Conservation (phyloP, 225 moss, liverwort and hornwort genomes). For the Bryum argenteum region DNA sequence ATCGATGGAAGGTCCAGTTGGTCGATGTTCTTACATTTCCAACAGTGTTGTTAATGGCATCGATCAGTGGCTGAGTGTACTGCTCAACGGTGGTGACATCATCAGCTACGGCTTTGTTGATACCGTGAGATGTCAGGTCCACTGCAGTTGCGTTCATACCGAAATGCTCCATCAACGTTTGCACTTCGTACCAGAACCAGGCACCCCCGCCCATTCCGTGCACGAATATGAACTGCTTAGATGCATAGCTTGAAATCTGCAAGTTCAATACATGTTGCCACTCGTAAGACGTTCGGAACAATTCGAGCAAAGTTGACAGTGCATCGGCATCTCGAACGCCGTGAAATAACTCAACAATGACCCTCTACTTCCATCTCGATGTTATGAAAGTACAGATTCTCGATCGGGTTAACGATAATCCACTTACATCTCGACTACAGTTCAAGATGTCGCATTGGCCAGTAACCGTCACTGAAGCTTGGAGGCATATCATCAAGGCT, state of each 20-base stretch:
- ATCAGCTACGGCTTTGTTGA: conserved; percentile 36
- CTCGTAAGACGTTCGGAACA: too few relatives aligned
- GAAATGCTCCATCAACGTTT: conserved; percentile 17
- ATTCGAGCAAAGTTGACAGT: too few relatives aligned
- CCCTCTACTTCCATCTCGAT: too few relatives aligned
- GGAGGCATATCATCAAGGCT: conserved; percentile 20
- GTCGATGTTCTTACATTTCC: conserved; percentile 16
- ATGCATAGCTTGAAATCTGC: conserved; percentile 13
- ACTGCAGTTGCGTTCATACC: conserved; percentile 35
- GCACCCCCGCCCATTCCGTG: conserved; percentile 54
- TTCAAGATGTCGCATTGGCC: not conserved
- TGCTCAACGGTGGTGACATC: conserved; percentile 36
- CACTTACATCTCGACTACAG: conserved; percentile 25
- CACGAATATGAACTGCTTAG: conserved; percentile 36
- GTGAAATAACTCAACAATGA: too few relatives aligned
- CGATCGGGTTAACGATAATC: too few relatives aligned
- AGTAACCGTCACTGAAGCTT: conserved; percentile 15
- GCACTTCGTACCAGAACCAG: conserved; percentile 44
- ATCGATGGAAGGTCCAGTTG: too few relatives aligned
- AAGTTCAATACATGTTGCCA: not conserved
- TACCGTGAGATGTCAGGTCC: conserved; percentile 45
- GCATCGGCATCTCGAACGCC: too few relatives aligned
- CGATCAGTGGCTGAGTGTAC: conserved; percentile 56
- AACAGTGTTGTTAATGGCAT: conserved; percentile 30
- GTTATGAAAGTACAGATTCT: too few relatives aligned